Conservation (phyloP, 2,329 filamentous ascomycete species). For the Beauveria scarabaeidicola region DNA sequence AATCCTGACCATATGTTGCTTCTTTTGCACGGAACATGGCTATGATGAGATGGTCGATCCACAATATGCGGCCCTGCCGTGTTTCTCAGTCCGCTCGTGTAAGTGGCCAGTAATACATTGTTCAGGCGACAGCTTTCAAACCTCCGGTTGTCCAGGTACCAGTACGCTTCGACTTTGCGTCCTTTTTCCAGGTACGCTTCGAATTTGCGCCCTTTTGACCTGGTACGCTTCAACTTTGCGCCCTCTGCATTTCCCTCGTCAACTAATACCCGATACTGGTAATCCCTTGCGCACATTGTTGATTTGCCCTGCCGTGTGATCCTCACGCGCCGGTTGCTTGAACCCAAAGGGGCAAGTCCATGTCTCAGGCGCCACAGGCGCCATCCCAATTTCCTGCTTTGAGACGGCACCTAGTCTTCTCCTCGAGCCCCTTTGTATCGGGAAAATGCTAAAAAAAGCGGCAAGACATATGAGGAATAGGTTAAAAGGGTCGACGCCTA, state of each 20-base stretch:
- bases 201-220: too few species aligned
- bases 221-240: not conserved
- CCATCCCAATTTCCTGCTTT: slow-evolving; percentile 2
- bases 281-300: not conserved
- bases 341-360: not conserved
- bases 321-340: not conserved
- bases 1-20: not conserved
- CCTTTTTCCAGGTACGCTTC: too few species aligned
- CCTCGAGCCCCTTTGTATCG: not conserved
- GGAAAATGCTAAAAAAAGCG: not conserved
- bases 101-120: not conserved
- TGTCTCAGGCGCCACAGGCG: slow-evolving; percentile 4
- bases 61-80: not conserved
- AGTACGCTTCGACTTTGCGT: too few species aligned
- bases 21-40: not conserved
- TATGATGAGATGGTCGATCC: not conserved
- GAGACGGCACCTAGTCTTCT: not conserved
- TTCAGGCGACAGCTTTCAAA: not conserved
- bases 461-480: not conserved
- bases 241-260: not conserved
- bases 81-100: not conserved
- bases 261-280: too few species aligned
- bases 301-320: not conserved
- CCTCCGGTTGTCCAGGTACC: not conserved
- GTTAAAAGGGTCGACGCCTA: not conserved